These are phyloP conservation scores for Podaxis sp. DNA, from an alignment of 768 basidiomycete species.

Conservation along the genomic window DNA sequence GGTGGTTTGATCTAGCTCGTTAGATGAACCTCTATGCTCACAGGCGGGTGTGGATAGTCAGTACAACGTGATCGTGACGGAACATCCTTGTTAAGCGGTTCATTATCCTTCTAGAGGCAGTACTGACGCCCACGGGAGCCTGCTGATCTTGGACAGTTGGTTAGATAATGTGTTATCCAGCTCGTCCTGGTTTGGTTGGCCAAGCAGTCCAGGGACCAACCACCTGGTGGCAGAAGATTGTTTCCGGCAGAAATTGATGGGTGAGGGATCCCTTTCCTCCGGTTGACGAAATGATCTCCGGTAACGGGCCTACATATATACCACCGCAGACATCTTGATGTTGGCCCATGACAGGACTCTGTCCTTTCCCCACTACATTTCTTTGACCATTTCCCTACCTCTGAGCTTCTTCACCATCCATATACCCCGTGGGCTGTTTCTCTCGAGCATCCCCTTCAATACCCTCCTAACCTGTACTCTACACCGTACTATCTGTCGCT, in stretches of 20 bases:
- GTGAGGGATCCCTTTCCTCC: slow-evolving; percentile 26
- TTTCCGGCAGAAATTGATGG: slow-evolving; percentile 25
- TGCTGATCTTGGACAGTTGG: not conserved
- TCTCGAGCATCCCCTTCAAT: slow-evolving; percentile 21
- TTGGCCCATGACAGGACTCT: slow-evolving; percentile 33
- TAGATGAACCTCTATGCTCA: not conserved
- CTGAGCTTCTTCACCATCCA: slow-evolving; percentile 16
- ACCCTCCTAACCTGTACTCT: slow-evolving; percentile 14
- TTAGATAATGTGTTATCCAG: not conserved
- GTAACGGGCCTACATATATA: slow-evolving; percentile 38
- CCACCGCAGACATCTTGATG: slow-evolving; percentile 25
- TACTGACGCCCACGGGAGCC: not conserved
- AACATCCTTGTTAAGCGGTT: not conserved
- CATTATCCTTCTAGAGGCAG: not conserved
- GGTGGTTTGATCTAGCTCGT: slow-evolving; percentile 28
- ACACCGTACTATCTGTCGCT: slow-evolving; percentile 22
- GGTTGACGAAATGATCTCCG: slow-evolving; percentile 30
- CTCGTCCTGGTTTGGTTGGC: slow-evolving; percentile 19
- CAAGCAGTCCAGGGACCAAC: slow-evolving; percentile 25
- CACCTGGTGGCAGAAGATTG: slow-evolving; percentile 29
- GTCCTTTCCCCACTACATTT: slow-evolving; percentile 27
- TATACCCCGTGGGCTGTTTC: slow-evolving; percentile 20
- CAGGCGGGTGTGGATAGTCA: not conserved
- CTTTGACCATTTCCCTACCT: slow-evolving; percentile 15
- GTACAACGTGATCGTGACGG: slow-evolving; percentile 16